Conservation (phyloP, 176 grass and related monocot genomes). For the Bolboschoenus planiculmis region DNA sequence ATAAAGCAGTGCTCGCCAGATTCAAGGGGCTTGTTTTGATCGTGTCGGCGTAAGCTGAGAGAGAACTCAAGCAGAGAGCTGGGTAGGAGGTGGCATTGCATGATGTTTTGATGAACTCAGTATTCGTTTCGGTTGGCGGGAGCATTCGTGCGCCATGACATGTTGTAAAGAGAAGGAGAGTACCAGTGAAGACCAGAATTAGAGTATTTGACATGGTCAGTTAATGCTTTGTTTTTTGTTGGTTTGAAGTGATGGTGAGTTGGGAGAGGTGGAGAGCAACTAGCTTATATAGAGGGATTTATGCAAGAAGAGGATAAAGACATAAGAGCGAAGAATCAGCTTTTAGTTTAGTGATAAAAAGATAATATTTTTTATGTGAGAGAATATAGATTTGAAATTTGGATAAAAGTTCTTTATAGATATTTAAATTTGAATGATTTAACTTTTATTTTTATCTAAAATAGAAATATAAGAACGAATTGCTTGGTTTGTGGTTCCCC, state of each 20-base stretch:
- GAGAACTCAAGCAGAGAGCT: constrained; percentile 25
- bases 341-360: too few species aligned
- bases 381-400: too few species aligned
- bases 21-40: constrained; percentile 15
- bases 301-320: background rate
- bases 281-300: background rate
- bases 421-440: too few species aligned
- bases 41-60: constrained; percentile 16
- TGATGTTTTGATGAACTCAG: constrained; percentile 24
- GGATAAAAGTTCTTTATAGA: too few species aligned
- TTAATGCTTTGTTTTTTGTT: background rate
- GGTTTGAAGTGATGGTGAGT: background rate
- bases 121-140: background rate
- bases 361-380: too few species aligned
- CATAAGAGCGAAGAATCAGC: too few species aligned
- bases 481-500: background rate
- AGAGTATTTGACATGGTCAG: background rate
- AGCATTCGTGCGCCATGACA: background rate
- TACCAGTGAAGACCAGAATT: background rate
- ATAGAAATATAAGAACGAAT: background rate
- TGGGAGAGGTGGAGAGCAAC: background rate
- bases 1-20: constrained; percentile 23
- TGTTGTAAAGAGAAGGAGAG: constrained; percentile 1
- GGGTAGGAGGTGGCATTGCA: constrained; percentile 25
- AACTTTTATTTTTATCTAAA: too few species aligned